These are phyloP conservation scores for Boletus pseudopeckii DNA, from an alignment of 768 basidiomycete species.

Conservation along the genomic window DNA sequence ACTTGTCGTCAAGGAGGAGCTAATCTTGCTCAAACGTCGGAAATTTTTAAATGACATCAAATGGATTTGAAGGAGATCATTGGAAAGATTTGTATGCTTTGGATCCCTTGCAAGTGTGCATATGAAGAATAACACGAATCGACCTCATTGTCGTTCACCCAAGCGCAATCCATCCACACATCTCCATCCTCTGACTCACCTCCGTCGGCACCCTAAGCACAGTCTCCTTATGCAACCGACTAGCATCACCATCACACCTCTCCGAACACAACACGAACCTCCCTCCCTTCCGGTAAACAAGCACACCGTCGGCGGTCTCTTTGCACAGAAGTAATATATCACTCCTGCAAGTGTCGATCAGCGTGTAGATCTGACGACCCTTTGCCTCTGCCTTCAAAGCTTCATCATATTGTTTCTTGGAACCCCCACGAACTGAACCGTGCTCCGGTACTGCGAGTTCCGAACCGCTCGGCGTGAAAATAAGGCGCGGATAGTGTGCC, in stretches of 20 bases:
- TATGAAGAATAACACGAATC: too few species aligned
- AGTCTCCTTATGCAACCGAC: conserved; percentile 20
- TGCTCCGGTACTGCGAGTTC: conserved; percentile 3
- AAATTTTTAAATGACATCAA: too few species aligned
- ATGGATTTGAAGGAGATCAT: too few species aligned
- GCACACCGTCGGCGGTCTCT: conserved; percentile 19
- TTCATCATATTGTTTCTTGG: neutral
- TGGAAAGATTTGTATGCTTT: too few species aligned
- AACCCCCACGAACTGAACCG: neutral
- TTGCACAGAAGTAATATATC: conserved; percentile 18
- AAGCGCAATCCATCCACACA: neutral
- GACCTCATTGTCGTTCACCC: neutral
- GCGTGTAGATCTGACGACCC: conserved; percentile 7
- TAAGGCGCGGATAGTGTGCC: neutral
- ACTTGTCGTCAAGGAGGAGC: too few species aligned
- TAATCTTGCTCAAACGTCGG: too few species aligned
- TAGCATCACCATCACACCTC: conserved; percentile 3
- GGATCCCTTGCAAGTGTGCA: too few species aligned
- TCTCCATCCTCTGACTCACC: neutral
- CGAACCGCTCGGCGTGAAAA: conserved; percentile 16
- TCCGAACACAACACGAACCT: conserved; percentile 24
- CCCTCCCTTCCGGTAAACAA: conserved; percentile 19
- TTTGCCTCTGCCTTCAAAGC: neutral
- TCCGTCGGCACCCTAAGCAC: conserved; percentile 20
- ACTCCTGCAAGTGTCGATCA: conserved; percentile 16